Conservation (phyloP, 1,284 basidiomycete species). For the Cutaneotrichosporon mucoides region DNA sequence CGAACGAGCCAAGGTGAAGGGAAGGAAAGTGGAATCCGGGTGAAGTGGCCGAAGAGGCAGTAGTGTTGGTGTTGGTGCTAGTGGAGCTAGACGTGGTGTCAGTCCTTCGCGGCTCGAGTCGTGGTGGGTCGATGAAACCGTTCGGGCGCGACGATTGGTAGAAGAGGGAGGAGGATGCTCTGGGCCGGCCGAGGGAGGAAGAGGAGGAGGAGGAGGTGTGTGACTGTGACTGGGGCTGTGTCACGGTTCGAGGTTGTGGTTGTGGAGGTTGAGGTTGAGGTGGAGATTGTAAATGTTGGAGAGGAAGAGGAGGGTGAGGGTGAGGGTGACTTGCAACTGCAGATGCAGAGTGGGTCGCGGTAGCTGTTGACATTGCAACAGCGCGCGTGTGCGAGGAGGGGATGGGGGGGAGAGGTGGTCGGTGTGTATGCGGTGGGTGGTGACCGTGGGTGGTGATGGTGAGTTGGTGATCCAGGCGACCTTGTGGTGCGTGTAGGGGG, state of each 20-base stretch:
- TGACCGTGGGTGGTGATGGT: neutral
- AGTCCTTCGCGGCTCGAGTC: conserved; percentile 10
- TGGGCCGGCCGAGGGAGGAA: neutral
- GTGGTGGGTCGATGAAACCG: conserved; percentile 8
- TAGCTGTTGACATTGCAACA: conserved; percentile 2
- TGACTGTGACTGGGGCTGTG: neutral
- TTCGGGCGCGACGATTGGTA: neutral
- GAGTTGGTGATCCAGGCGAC: neutral
- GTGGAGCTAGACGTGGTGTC: neutral
- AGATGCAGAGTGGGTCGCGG: neutral
- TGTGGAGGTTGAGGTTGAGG: conserved; percentile 3
- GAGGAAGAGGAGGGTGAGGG: neutral
- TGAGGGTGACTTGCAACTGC: neutral
- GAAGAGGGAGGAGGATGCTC: neutral
- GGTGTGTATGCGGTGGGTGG: neutral
- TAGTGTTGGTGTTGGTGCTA: neutral
- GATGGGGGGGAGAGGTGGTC: neutral
- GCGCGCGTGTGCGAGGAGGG: neutral
- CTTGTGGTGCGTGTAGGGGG: neutral
- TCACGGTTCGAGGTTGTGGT: neutral
- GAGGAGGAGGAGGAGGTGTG: conserved; percentile 12
- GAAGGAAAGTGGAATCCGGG: conserved; percentile 8
- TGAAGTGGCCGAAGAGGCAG: neutral
- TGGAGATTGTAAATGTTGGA: neutral
- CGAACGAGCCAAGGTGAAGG: conserved; percentile 14